phyloP scores from a whole-genome alignment of 2,329 filamentous ascomycete genomes.

The Coleophoma crateriformis region DNA sequence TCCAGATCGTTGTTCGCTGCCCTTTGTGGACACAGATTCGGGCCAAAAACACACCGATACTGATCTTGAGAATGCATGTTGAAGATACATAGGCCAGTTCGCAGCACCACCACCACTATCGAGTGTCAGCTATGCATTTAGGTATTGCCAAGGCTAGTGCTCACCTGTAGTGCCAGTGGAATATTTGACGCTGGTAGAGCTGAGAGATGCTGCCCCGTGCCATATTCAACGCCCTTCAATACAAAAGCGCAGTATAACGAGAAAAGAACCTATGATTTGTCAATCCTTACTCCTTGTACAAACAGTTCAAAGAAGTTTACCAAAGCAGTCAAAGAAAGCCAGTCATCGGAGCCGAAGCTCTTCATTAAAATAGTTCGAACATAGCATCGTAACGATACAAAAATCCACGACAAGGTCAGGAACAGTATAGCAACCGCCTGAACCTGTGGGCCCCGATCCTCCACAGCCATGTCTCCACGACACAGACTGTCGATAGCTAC shows the following conservation, averaged over 20 bases:
- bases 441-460: constrained; percentile 13
- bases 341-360: constrained; percentile 39
- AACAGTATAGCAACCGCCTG: constrained; percentile 20
- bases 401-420: constrained; percentile 29
- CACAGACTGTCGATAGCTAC: no score
- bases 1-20: constrained; percentile 27
- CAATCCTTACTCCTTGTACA: neutral
- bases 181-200: constrained; percentile 5
- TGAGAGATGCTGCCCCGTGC: constrained; percentile 13
- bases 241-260: constrained; percentile 10
- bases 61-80: constrained; percentile 31
- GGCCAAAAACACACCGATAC: constrained; percentile 30
- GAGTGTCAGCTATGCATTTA: neutral
- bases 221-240: constrained; percentile 12
- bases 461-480: constrained; percentile 5
- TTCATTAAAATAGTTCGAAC: constrained; percentile 38
- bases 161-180: constrained; percentile 12
- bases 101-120: constrained; percentile 18
- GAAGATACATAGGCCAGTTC: constrained; percentile 33
- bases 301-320: constrained; percentile 22
- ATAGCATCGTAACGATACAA: constrained; percentile 36
- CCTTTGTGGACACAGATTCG: constrained; percentile 24
- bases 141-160: neutral
- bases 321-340: constrained; percentile 38
- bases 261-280: constrained; percentile 10